phyloP scores from a whole-genome alignment of 108 stramenopile genomes.

The Cyclotella sp. region DNA sequence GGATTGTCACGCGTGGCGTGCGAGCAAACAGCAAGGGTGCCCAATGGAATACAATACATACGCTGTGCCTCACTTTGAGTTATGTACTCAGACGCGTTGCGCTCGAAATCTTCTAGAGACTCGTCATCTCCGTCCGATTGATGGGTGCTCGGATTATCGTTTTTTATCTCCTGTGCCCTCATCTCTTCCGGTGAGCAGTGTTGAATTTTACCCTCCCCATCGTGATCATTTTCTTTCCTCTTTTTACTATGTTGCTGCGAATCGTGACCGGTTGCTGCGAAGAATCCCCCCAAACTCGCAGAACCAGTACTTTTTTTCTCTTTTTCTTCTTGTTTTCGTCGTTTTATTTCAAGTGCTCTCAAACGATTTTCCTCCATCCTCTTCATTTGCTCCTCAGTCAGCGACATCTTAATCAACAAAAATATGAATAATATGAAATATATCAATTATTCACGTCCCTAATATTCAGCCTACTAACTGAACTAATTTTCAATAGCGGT shows the following conservation, averaged over 20 bases:
- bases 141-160: neutral
- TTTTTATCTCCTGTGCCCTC: constrained; percentile 10
- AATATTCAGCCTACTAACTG: neutral
- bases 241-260: no score
- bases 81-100: constrained; percentile 67
- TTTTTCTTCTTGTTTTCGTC: constrained; percentile 51
- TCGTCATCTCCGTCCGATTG: constrained; percentile 38
- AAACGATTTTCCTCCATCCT: constrained; percentile 77
- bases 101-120: constrained; percentile 79
- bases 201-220: neutral
- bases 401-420: constrained; percentile 33
- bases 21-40: constrained; percentile 80
- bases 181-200: neutral
- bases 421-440: neutral
- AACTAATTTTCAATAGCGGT: constrained; percentile 45
- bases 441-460: neutral
- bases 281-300: constrained; percentile 28
- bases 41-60: constrained; percentile 78
- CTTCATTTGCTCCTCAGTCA: constrained; percentile 81
- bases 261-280: neutral
- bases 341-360: constrained; percentile 71
- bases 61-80: constrained; percentile 76
- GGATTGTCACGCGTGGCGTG: constrained; percentile 74
- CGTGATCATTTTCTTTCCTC: neutral
- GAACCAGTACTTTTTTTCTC: constrained; percentile 11